Percentiles rank a stretch among this genome's conserved stretches.
Evolutionary conservation across 306 rosid species (phyloP).

Genomic region (Dalbergia oliveri): DNA sequence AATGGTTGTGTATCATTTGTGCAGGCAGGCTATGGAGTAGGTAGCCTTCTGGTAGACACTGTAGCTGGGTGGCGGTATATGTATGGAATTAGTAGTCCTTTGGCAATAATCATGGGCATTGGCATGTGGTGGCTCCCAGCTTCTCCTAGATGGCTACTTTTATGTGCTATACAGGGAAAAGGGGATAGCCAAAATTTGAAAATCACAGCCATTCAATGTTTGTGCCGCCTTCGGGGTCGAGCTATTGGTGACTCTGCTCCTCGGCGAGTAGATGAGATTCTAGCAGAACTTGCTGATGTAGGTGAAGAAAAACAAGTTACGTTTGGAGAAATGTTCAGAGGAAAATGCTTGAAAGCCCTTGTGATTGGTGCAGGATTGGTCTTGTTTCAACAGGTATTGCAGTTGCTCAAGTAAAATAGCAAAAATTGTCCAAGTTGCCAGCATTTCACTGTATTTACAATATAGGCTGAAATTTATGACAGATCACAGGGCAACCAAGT

Average conservation of each 20-base stretch:
- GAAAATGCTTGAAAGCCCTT: slow-evolving; percentile 87
- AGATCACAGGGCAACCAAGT: slow-evolving; percentile 99
- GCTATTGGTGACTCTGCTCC: slow-evolving; percentile 64
- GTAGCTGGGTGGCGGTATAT: slow-evolving; percentile 95
- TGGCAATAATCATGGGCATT: slow-evolving; percentile 83
- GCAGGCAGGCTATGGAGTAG: slow-evolving; percentile 88
- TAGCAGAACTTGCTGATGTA: slow-evolving; percentile 73
- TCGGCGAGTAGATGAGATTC: slow-evolving; percentile 81
- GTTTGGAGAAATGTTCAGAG: slow-evolving; percentile 74
- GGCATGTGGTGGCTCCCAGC: slow-evolving; percentile 95
- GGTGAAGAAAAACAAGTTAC: slow-evolving; percentile 78
- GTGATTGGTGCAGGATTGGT: slow-evolving; percentile 82
- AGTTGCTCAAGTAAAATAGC: slow-evolving; percentile 43
- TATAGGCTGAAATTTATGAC: slow-evolving; percentile 48
- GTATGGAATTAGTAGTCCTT: slow-evolving; percentile 70
- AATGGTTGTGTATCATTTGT: slow-evolving; percentile 41
- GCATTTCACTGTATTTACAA: slow-evolving; percentile 49
- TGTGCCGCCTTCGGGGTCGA: slow-evolving; percentile 74
- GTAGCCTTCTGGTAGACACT: slow-evolving; percentile 80
- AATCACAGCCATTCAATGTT: slow-evolving; percentile 60
- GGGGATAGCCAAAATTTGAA: slow-evolving; percentile 66
- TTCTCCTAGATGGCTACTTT: slow-evolving; percentile 96
- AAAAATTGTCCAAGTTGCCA: slow-evolving; percentile 30
- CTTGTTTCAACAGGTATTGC: slow-evolving; percentile 93
- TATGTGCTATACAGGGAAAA: slow-evolving; percentile 78